Evolutionary conservation across 1,284 basidiomycete species (phyloP), one percentile per base, ranked within the genome.

Genomic region (Porodaedalea pini): DNA sequence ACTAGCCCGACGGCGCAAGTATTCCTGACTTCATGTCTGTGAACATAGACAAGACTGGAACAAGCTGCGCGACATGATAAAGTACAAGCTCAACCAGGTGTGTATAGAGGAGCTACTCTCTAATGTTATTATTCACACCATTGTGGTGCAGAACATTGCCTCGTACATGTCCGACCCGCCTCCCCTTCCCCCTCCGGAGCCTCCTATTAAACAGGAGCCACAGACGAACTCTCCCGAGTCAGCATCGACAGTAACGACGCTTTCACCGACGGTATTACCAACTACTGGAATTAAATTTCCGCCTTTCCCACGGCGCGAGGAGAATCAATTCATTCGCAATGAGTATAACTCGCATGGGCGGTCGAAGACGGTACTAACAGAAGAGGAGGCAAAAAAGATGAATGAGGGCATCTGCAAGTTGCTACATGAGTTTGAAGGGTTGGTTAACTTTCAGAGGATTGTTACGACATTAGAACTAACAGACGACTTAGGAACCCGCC

Each of bases 401-500:
- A 81, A 86, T 67, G 71, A 77, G 4, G 70, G 72, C 17, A 77
- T 95, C 25, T 86, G 81, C 62, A 73, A 71, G 17, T 80, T 88
- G 61, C 69, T 96, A 15, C 84, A 93, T 63, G 81, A 83, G n/a
- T 88, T 94, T 62, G 86, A 90, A 34, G 78, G 78, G 90, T 91
- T 63, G 52, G 83, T 75, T 21, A 11, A 61, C 13, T 31, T 31
- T 39, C n/a, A 31, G 53, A 57, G 40, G 47, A 39, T 50, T 37
- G 34, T 31, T 51, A 64, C 52, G 58, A 48, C 21, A 49, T 37
- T 53, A 44, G 58, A 54, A 50, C 44, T 41, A 23, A 62, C 53
- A 57, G n/a, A 51, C 15, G 40, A 17, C 39, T 45, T 61, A 83
- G 81, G 51, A 83, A 82, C 54, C 82, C 92, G 0, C 94, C 94